Conservation (phyloP, 78 protist genomes). For the Dictyostelium intermedium region DNA sequence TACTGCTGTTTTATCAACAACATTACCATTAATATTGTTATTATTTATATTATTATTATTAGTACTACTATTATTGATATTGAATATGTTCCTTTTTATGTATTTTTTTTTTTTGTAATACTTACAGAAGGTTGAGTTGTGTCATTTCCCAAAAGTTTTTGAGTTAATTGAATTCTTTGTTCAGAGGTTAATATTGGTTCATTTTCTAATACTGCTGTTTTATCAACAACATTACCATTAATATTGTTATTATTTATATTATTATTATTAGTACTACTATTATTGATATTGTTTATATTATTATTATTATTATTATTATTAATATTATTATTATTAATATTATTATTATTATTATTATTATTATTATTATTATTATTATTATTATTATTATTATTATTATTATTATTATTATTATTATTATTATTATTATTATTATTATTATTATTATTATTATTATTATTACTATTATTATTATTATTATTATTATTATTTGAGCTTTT, state of each 20-base stretch:
- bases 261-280: not conserved
- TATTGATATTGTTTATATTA: not conserved
- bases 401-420: not conserved
- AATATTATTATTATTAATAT: not conserved
- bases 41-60: not conserved
- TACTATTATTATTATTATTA: not conserved
- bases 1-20: not conserved
- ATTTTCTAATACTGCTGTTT: conserved; percentile 1
- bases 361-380: not conserved
- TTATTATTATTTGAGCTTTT: not conserved
- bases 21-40: not conserved
- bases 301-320: not conserved
- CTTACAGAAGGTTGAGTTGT: no score
- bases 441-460: not conserved
- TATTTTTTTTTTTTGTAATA: no score
- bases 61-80: not conserved
- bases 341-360: not conserved
- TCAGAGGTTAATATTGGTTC: not conserved
- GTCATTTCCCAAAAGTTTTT: conserved; percentile 26
- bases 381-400: no score
- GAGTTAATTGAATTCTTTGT: conserved; percentile 35
- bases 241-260: not conserved
- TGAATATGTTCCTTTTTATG: not conserved
- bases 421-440: not conserved
- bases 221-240: not conserved